Conservation (phyloP, 768 basidiomycete genomes). For the Clitopilus hobsonii region DNA sequence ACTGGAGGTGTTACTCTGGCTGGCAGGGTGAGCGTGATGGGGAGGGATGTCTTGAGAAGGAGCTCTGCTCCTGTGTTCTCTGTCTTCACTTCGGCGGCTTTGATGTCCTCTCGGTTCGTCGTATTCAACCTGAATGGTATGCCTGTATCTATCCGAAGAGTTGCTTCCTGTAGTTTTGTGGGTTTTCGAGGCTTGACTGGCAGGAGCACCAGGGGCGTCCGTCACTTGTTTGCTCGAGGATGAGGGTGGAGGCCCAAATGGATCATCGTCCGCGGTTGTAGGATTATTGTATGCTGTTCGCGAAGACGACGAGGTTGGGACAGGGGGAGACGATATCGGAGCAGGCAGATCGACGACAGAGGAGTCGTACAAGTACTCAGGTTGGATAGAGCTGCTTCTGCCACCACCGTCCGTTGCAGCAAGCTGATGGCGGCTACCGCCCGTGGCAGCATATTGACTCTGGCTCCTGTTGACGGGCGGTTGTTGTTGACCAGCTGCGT, state of each 20-base stretch:
- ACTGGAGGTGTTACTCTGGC: background rate
- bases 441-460: conserved; percentile 50
- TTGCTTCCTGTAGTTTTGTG: conserved; percentile 47
- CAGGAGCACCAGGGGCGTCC: conserved; percentile 8
- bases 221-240: conserved; percentile 16
- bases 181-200: conserved; percentile 21
- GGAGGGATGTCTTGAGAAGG: background rate
- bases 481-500: conserved; percentile 15
- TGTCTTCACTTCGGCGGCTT: conserved; percentile 27
- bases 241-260: conserved; percentile 54
- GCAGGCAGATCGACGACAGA: conserved; percentile 54
- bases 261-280: conserved; percentile 58
- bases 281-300: conserved; percentile 28
- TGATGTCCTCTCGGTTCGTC: conserved; percentile 44
- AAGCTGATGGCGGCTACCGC: conserved; percentile 23
- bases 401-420: conserved; percentile 29
- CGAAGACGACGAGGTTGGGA: conserved; percentile 18
- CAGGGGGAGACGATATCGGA: conserved; percentile 20
- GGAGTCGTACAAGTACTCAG: conserved; percentile 74
- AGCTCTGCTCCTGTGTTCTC: conserved; percentile 7
- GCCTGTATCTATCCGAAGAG: conserved; percentile 48
- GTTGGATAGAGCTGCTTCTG: conserved; percentile 57
- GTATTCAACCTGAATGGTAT: conserved; percentile 98
- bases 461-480: conserved; percentile 37
- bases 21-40: background rate